phyloP scores from a whole-genome alignment of 305 asterid species.

The Salvia sclarea region DNA sequence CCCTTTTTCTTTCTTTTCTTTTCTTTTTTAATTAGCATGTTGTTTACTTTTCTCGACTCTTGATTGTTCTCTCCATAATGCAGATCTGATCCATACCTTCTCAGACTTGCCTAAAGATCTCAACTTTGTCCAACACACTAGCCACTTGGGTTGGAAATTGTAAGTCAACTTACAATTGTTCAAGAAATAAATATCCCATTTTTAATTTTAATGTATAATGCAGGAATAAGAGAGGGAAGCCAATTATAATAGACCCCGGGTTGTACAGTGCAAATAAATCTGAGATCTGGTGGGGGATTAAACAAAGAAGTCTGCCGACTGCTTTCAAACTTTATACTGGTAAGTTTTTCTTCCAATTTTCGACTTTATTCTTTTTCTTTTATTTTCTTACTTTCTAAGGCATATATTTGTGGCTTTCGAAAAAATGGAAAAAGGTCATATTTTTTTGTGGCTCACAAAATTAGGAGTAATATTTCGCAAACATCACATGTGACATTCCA shows the following conservation, averaged over 20 bases:
- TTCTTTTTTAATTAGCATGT: neutral
- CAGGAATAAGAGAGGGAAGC: slow-evolving; percentile 87
- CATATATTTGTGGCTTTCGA: slow-evolving; percentile 34
- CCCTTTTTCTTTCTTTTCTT: neutral
- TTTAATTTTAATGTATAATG: slow-evolving; percentile 6
- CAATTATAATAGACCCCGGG: slow-evolving; percentile 84
- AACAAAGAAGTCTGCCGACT: slow-evolving; percentile 83
- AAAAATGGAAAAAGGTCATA: too few species aligned
- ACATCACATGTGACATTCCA: slow-evolving; percentile 46
- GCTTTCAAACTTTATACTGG: slow-evolving; percentile 95
- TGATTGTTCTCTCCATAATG: neutral
- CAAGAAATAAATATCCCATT: too few species aligned
- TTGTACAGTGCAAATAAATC: slow-evolving; percentile 74
- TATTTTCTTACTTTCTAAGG: slow-evolving; percentile 4
- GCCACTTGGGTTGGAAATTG: slow-evolving; percentile 92
- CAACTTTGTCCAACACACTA: slow-evolving; percentile 83
- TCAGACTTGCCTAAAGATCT: slow-evolving; percentile 71
- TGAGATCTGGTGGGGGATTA: slow-evolving; percentile 86
- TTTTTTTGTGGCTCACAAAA: slow-evolving; percentile 31
- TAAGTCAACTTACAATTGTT: too few species aligned
- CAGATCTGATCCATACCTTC: slow-evolving; percentile 89
- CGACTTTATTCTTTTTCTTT: slow-evolving; percentile 11
- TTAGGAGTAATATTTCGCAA: slow-evolving; percentile 14
- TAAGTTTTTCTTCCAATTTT: slow-evolving; percentile 32
- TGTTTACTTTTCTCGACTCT: slow-evolving; percentile 1